Evolutionary conservation across 768 basidiomycete species (phyloP).

Genomic region (Omphalotus guepiniiformis): DNA sequence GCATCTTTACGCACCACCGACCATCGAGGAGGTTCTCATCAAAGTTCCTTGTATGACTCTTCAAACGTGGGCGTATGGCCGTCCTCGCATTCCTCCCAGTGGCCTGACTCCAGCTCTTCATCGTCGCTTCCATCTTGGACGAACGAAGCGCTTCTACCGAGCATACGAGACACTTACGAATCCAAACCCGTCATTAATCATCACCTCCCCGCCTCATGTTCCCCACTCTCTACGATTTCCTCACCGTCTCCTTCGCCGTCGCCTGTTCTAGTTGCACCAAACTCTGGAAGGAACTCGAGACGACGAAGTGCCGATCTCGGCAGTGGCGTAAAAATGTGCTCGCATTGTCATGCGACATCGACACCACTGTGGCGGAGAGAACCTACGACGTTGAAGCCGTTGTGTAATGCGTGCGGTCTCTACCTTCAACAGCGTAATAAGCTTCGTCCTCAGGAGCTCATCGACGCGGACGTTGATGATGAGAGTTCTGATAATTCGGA

Average conservation of each 20-base stretch:
- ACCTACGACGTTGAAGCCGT: constrained; percentile 10
- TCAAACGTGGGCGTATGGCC: background rate
- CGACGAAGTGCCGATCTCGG: no score
- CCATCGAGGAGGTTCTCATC: background rate
- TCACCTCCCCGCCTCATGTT: background rate
- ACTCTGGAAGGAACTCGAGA: background rate
- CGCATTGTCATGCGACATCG: constrained; percentile 13
- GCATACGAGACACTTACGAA: background rate
- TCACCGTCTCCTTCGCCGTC: constrained; percentile 10
- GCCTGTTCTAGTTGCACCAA: background rate
- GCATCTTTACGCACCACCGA: background rate
- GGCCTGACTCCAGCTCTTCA: background rate
- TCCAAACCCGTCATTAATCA: constrained; percentile 1
- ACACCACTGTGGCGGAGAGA: constrained; percentile 14
- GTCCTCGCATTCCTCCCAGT: background rate
- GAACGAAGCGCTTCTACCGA: background rate
- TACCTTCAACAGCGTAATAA: constrained; percentile 15
- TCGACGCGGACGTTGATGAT: constrained; percentile 13
- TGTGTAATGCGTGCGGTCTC: constrained; percentile 15
- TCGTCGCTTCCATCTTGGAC: background rate
- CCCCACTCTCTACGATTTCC: constrained; percentile 6
- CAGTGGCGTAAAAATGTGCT: constrained; percentile 5
- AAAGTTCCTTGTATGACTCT: no score
- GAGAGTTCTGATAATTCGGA: constrained; percentile 6
- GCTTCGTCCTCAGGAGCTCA: constrained; percentile 15